These are phyloP conservation scores for Lithospermum erythrorhizon DNA, from an alignment of 257 asterid genomes.

Conservation along the genomic window DNA sequence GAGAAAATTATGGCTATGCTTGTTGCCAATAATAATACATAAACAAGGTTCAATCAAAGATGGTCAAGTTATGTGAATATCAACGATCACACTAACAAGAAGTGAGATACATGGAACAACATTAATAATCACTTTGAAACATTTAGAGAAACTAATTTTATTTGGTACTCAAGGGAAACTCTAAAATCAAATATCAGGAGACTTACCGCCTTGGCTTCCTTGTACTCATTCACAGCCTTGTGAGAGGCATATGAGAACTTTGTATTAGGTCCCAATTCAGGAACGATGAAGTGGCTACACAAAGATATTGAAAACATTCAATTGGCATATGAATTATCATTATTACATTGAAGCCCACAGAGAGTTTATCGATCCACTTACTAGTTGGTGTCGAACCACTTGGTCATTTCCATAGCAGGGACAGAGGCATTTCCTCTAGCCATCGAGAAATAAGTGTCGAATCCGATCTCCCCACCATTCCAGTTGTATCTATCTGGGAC, in stretches of 20 bases:
- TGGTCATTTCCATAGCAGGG: constrained; percentile 47
- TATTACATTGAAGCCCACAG: neutral
- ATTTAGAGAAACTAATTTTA: neutral
- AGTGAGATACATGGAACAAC: neutral
- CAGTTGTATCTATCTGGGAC: constrained; percentile 45
- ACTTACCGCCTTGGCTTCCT: constrained; percentile 28
- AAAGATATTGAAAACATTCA: neutral
- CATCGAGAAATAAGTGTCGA: constrained; percentile 41
- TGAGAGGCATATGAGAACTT: constrained; percentile 26
- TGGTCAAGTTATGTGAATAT: too few relatives aligned
- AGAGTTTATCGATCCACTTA: constrained; percentile 12
- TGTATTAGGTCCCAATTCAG: constrained; percentile 26
- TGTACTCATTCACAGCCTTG: constrained; percentile 27
- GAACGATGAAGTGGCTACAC: constrained; percentile 35
- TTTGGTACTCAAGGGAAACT: neutral
- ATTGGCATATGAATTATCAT: constrained; percentile 1
- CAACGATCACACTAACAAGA: too few relatives aligned
- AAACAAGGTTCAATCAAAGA: too few relatives aligned
- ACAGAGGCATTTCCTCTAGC: constrained; percentile 54
- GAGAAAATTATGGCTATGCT: too few relatives aligned
- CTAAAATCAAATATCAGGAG: neutral
- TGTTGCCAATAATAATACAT: too few relatives aligned
- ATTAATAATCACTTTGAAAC: neutral
- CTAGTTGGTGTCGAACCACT: constrained; percentile 51
- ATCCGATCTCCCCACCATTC: constrained; percentile 44